These are phyloP conservation scores for Eremochloa ophiuroides DNA, from an alignment of 176 grass and related monocot genomes.

Conservation along the genomic window DNA sequence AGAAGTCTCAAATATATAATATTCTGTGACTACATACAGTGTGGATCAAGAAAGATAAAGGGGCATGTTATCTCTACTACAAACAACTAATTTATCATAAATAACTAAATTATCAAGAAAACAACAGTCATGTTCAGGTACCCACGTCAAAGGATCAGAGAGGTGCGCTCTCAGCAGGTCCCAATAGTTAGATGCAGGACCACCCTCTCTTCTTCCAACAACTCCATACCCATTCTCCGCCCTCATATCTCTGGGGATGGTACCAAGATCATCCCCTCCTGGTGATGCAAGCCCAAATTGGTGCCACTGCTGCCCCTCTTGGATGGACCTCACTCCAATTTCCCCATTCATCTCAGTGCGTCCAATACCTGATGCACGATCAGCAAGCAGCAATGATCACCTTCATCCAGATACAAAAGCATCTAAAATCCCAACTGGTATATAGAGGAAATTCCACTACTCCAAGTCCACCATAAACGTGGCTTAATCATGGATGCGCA, in stretches of 20 bases:
- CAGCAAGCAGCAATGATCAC: slow-evolving; percentile 21
- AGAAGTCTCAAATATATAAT: neutral
- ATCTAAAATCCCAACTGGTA: neutral
- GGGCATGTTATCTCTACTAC: neutral
- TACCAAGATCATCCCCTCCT: slow-evolving; percentile 21
- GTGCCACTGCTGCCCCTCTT: slow-evolving; percentile 29
- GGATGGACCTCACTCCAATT: slow-evolving; percentile 13
- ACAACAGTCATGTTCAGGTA: neutral
- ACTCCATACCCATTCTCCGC: slow-evolving; percentile 52
- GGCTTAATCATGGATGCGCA: neutral
- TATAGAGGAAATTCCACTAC: neutral
- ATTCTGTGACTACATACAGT: neutral
- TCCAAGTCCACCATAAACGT: neutral
- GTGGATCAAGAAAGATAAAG: neutral
- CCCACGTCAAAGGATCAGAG: slow-evolving; percentile 63
- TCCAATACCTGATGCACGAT: neutral
- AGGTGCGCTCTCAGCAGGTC: slow-evolving; percentile 54
- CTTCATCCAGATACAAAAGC: neutral
- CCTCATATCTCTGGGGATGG: slow-evolving; percentile 30
- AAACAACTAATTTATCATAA: neutral
- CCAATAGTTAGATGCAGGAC: slow-evolving; percentile 48
- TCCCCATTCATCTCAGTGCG: neutral
- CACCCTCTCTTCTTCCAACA: slow-evolving; percentile 50
- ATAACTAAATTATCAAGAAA: neutral
- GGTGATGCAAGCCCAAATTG: slow-evolving; percentile 5